Evolutionary conservation across 2,329 filamentous ascomycete species (phyloP).

Genomic region (Neoascochyta sp.): DNA sequence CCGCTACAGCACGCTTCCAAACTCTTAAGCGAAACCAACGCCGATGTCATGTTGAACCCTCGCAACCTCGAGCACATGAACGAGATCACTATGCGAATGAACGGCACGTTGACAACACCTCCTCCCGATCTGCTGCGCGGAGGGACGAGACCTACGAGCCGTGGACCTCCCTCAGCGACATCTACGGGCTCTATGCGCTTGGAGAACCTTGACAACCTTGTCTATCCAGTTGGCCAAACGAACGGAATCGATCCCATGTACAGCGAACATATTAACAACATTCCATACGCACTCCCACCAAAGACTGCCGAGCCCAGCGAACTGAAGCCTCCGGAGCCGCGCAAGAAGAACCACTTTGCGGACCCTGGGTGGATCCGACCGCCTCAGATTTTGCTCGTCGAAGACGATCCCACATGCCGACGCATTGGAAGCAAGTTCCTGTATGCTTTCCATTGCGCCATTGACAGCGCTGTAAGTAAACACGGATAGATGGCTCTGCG

Average conservation of each 20-base stretch:
- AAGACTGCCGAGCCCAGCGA: constrained; percentile 55
- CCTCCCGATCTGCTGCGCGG: constrained; percentile 53
- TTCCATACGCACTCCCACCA: constrained; percentile 75
- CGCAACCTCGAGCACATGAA: constrained; percentile 64
- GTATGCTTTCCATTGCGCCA: constrained; percentile 60
- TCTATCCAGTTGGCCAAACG: constrained; percentile 86
- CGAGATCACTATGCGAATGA: constrained; percentile 54
- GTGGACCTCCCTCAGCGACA: constrained; percentile 45
- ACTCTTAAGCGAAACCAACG: constrained; percentile 61
- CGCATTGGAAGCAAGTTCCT: constrained; percentile 65
- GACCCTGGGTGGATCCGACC: constrained; percentile 63
- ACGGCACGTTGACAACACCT: constrained; percentile 55
- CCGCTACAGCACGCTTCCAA: constrained; percentile 66
- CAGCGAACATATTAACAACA: constrained; percentile 89
- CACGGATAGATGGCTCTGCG: neutral
- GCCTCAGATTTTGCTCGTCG: constrained; percentile 84
- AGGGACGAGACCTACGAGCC: constrained; percentile 45
- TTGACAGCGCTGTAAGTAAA: constrained; percentile 59
- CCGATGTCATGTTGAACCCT: constrained; percentile 61
- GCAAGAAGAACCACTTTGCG: constrained; percentile 59
- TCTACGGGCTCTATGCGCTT: constrained; percentile 53
- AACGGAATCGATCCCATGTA: constrained; percentile 95
- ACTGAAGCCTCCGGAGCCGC: constrained; percentile 47
- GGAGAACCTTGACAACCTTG: constrained; percentile 64
- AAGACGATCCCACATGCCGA: constrained; percentile 68